phyloP scores from a whole-genome alignment of 108 stramenopile species.

The Pseudonitzschia delicatissima region DNA sequence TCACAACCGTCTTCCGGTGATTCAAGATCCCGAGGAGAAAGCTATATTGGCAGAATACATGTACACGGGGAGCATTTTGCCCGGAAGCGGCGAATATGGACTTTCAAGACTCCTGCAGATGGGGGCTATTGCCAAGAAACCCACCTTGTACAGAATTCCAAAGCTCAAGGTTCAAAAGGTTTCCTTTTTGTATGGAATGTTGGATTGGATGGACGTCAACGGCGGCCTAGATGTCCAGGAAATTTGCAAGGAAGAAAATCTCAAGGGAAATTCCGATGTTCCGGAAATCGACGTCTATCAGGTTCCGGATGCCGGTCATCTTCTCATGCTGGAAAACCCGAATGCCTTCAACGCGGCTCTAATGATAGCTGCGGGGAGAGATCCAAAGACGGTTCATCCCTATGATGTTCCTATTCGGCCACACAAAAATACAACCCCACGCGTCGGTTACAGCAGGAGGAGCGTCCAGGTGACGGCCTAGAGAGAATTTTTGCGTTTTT shows the following conservation, averaged over 20 bases:
- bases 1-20: constrained; percentile 50
- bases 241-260: constrained; percentile 13
- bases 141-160: constrained; percentile 68
- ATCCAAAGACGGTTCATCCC: too few species aligned
- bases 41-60: constrained; percentile 63
- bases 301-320: constrained; percentile 70
- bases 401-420: too few species aligned
- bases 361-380: constrained; percentile 30
- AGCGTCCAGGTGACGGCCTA: too few species aligned
- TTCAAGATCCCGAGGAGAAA: constrained; percentile 50
- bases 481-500: too few species aligned
- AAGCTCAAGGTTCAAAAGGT: constrained; percentile 51
- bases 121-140: constrained; percentile 58
- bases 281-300: constrained; percentile 50
- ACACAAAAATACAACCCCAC: too few species aligned
- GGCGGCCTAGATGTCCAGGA: constrained; percentile 60
- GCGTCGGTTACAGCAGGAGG: too few species aligned
- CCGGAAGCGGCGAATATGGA: constrained; percentile 79
- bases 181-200: constrained; percentile 76
- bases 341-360: constrained; percentile 52
- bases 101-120: constrained; percentile 55
- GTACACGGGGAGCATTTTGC: constrained; percentile 67
- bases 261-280: background rate
- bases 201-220: constrained; percentile 83
- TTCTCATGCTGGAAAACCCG: constrained; percentile 81